Percentiles rank a stretch among this genome's conserved stretches.
These are phyloP conservation scores for Ceratocystis huliohia DNA, from an alignment of 2,329 filamentous ascomycete genomes.

Conservation along the genomic window DNA sequence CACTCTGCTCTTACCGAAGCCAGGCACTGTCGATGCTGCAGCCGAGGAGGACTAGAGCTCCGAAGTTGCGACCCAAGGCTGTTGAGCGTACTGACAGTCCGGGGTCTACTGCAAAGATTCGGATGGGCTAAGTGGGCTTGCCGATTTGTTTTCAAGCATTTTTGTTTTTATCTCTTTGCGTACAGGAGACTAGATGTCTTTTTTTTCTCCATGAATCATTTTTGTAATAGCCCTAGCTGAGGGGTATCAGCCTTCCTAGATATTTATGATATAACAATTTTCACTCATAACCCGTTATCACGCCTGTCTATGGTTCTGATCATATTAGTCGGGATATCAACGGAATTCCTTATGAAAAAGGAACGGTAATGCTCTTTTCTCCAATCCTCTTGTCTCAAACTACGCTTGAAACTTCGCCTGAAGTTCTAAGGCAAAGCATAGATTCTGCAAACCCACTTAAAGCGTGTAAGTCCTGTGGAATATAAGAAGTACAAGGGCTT, in stretches of 20 bases:
- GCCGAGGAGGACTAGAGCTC: not conserved
- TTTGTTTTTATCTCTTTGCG: not conserved
- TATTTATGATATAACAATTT: not conserved
- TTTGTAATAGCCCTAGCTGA: not conserved
- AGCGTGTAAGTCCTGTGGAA: not conserved
- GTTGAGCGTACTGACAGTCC: not conserved
- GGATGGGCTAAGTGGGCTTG: not conserved
- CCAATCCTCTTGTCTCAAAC: not conserved
- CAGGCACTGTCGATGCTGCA: slow-evolving; percentile 22
- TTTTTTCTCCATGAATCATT: not conserved
- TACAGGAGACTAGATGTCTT: not conserved
- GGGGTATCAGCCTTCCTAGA: not conserved
- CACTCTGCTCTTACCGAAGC: slow-evolving; percentile 22
- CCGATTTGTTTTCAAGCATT: not conserved
- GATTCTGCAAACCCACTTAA: not conserved
- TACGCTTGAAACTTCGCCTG: slow-evolving; percentile 33
- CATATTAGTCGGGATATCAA: too few relatives aligned
- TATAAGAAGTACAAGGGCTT: not conserved
- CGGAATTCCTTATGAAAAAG: not conserved
- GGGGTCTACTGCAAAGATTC: not conserved
- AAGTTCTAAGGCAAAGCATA: not conserved
- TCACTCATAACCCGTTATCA: not conserved
- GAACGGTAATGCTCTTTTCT: not conserved
- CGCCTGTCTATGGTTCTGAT: too few relatives aligned
- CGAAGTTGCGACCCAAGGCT: not conserved